Conservation (phyloP, 2,329 filamentous ascomycete species). For the Hysterium pulicare region DNA sequence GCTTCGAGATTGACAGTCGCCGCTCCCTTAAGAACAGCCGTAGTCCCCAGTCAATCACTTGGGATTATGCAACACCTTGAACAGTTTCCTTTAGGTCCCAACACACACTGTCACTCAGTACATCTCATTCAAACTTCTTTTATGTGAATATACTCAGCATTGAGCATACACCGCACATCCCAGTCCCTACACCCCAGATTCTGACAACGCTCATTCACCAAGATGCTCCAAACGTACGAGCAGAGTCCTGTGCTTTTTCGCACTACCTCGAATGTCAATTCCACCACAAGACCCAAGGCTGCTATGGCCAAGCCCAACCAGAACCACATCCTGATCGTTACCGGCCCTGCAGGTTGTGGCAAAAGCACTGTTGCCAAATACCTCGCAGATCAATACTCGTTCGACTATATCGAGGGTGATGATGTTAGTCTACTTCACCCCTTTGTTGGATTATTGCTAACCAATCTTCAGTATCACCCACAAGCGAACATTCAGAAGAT, state of each 20-base stretch:
- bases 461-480: conserved; percentile 45
- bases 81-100: too few species aligned
- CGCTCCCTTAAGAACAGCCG: too few species aligned
- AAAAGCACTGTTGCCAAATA: conserved; percentile 52
- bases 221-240: conserved; percentile 36
- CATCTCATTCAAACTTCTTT: too few species aligned
- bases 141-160: too few species aligned
- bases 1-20: neutral
- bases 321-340: conserved; percentile 51
- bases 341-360: conserved; percentile 52
- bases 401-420: conserved; percentile 52
- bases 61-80: too few species aligned
- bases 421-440: conserved; percentile 34
- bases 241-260: conserved; percentile 28
- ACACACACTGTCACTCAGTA: too few species aligned
- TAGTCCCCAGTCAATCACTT: too few species aligned
- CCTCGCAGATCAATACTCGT: conserved; percentile 41
- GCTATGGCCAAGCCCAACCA: conserved; percentile 34
- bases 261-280: conserved; percentile 23
- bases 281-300: conserved; percentile 11
- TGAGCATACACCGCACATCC: too few species aligned
- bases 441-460: conserved; percentile 6
- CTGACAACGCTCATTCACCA: conserved; percentile 5
- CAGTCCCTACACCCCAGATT: neutral
- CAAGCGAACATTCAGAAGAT: conserved; percentile 71